Evolutionary conservation across 805 yeast genomes (phyloP).

Genomic region (Metschnikowia kofuensis): DNA sequence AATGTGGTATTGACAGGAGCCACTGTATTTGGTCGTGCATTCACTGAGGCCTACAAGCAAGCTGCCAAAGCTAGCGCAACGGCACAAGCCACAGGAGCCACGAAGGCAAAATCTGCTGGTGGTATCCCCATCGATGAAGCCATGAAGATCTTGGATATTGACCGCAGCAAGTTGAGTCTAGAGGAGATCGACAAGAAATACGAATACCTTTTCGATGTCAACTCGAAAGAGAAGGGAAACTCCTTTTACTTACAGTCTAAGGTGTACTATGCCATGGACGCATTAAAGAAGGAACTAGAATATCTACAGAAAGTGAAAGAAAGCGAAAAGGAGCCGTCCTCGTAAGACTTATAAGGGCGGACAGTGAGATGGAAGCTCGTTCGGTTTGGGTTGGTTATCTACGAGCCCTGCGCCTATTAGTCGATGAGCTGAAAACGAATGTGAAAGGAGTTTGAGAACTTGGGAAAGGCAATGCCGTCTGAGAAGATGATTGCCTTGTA

Average conservation of each 20-base stretch:
- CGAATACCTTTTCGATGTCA: slow-evolving; percentile 80
- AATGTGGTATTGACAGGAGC: slow-evolving; percentile 94
- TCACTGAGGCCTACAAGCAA: slow-evolving; percentile 94
- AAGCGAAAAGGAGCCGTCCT: slow-evolving; percentile 20
- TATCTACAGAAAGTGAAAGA: slow-evolving; percentile 46
- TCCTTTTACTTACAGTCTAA: slow-evolving; percentile 91
- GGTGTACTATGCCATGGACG: slow-evolving; percentile 91
- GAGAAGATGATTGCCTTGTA: too few relatives aligned
- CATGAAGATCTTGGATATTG: slow-evolving; percentile 82
- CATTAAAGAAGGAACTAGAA: slow-evolving; percentile 75
- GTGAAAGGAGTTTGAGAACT: too few relatives aligned
- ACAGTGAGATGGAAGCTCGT: too few relatives aligned
- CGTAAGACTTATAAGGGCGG: neutral
- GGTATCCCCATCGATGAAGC: slow-evolving; percentile 90
- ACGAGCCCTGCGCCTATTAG: too few relatives aligned
- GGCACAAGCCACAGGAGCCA: slow-evolving; percentile 29
- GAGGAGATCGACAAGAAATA: slow-evolving; percentile 69
- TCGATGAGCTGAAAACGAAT: too few relatives aligned
- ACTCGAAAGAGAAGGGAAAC: slow-evolving; percentile 93
- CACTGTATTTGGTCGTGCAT: slow-evolving; percentile 92
- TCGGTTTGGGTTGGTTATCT: too few relatives aligned
- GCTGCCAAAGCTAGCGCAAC: slow-evolving; percentile 92
- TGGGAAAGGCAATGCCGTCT: too few relatives aligned
- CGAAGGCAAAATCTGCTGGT: slow-evolving; percentile 54
- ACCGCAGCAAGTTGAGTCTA: slow-evolving; percentile 48